These are phyloP conservation scores for Cyclanthera cordifolia DNA, from an alignment of 306 rosid genomes.

Conservation along the genomic window DNA sequence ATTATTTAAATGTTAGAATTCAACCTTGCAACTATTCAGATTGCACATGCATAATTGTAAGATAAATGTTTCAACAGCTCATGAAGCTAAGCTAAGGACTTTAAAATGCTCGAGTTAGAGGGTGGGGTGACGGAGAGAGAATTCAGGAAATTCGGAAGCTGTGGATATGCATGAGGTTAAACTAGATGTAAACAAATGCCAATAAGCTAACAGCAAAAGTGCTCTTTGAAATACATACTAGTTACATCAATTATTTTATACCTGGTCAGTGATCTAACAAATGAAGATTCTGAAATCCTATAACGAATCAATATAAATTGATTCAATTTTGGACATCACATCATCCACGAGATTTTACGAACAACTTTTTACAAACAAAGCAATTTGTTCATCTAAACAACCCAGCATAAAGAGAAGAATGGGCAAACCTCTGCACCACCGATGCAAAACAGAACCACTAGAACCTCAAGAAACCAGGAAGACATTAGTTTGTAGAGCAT, in stretches of 20 bases:
- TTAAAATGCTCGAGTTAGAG: background rate
- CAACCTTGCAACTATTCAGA: background rate
- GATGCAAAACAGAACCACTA: constrained; percentile 86
- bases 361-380: constrained; percentile 1
- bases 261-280: background rate
- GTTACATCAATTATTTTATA: background rate
- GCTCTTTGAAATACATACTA: background rate
- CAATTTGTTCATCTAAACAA: constrained; percentile 7
- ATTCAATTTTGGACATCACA: background rate
- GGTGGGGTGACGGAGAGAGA: background rate
- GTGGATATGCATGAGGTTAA: background rate
- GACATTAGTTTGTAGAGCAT: constrained; percentile 95
- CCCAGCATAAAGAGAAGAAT: constrained; percentile 14
- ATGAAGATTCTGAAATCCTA: background rate
- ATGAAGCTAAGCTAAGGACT: background rate
- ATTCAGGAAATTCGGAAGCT: background rate
- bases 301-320: background rate
- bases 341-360: background rate
- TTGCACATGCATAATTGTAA: background rate
- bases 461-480: constrained; percentile 68
- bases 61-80: background rate
- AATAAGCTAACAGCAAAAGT: background rate
- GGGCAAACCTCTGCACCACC: constrained; percentile 84
- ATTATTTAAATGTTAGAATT: constrained; percentile 3
- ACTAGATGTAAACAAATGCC: background rate